Evolutionary conservation across 768 basidiomycete species (phyloP), one percentile per base, ranked within the genome.

Genomic region (Rhodotorula kratochvilovae): DNA sequence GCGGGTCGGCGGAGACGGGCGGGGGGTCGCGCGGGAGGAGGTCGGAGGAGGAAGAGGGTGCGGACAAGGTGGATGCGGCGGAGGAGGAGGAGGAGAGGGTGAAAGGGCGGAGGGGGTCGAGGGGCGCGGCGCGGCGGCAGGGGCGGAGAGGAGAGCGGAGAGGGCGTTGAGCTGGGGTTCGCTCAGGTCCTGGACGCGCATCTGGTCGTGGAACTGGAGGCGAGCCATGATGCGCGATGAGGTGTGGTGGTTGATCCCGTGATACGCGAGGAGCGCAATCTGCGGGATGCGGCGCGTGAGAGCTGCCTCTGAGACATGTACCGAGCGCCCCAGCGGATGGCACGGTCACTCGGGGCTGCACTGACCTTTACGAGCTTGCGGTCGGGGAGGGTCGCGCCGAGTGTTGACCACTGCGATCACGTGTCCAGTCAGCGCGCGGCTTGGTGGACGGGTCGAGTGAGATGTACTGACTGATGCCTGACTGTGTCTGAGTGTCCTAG

Each of bases 141-240:
- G 94, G 0, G 92, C 90, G 10, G 94, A 93, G 17, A 99, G 87
- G 81, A 92, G 95, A 12, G 95, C 90, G 21, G 93, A 89, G n/a
- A 99, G 85, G 25, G 89, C 85, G 23, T 92, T 96, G 61, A 94
- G 83, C 85, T 99, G 96, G 46, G 86, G 83, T 42, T 92, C 88
- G 36, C 91, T 87, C 43, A 99, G 84, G 79, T 91, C 86, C 60
- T 85, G 86, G 74, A 99, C 87, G 80, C 86, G 87, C 81, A 89
- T 87, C 72, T 84, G 84, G 83, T 91, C 87, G 81, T 97, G 93
- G 63, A 99, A 91, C 78, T 90, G 90, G 56, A 96, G 86, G 70
- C 96, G 88, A 17, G 94, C 91, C 78, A 95, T 92, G 43, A 99
- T 84, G 39, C 89, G 88, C 67, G 86, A 85, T 16, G 94, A 87